phyloP scores from a whole-genome alignment of 2,329 filamentous ascomycete genomes.

The Pseudonectria foliicola region DNA sequence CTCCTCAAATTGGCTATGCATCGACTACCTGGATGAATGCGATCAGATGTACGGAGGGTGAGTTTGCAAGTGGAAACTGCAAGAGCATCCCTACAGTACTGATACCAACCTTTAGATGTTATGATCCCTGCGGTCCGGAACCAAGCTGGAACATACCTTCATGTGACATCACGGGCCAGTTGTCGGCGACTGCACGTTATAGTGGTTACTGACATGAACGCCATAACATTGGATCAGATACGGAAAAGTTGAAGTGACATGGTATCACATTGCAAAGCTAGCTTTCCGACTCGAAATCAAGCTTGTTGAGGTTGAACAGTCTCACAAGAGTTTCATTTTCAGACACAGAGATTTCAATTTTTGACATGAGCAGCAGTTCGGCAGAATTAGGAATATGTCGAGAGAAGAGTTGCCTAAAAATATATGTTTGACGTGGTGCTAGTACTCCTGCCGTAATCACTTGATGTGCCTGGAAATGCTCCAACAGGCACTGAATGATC shows the following conservation, averaged over 20 bases:
- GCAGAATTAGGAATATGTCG: no score
- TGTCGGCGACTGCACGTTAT: background rate
- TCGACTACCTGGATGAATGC: constrained; percentile 12
- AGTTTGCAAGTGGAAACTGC: no score
- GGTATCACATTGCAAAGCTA: no score
- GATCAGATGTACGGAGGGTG: constrained; percentile 8
- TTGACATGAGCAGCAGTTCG: no score
- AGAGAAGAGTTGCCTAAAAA: constrained; percentile 24
- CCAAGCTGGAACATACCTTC: constrained; percentile 1
- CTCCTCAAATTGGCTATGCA: background rate
- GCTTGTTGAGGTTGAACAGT: background rate
- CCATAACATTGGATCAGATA: no score
- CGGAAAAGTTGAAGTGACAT: no score
- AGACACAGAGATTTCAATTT: no score
- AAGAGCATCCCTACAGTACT: background rate
- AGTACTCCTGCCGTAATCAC: constrained; percentile 28
- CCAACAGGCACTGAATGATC: constrained; percentile 33
- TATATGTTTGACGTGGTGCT: constrained; percentile 30
- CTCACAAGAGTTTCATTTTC: no score
- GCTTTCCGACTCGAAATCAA: background rate
- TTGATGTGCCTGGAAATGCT: constrained; percentile 42
- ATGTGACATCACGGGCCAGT: background rate
- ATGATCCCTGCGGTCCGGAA: constrained; percentile 1
- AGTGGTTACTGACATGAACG: no score
- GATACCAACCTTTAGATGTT: constrained; percentile 1